Evolutionary conservation across 768 basidiomycete genomes (phyloP), one percentile per base, ranked within the genome.

Genomic region (Lentinula raphanica): DNA sequence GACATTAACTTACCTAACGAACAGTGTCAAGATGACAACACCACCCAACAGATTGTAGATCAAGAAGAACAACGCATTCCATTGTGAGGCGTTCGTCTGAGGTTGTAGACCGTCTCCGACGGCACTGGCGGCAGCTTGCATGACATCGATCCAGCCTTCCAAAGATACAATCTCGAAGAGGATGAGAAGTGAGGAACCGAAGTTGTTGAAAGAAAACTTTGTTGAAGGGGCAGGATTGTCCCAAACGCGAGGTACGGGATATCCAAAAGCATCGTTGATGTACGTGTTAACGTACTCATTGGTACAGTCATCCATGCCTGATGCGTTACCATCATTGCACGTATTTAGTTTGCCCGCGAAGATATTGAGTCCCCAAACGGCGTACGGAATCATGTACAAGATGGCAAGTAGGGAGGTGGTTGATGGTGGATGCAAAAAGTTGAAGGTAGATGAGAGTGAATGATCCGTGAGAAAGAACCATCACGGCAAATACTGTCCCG

Each of bases 131-230:
- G 87, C 88, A 25, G 87, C 79, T 36, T 72, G 74, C 88, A 97
- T 89, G 50, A 94, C 96, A 67, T 95, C 92, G n/a, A 91, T 82
- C 96, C 95, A 98, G 2, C 96, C 96, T 72, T 96, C 94, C 49
- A 97, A 74, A 0, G 94, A 96, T 23, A 98, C 92, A 63, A 96
- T 94, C 72, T 98, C 96, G 65, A 97, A 98, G 1, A 98, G 79
- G 66, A 98, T 97, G 54, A 98, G 80, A 39, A 98, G 75, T 0
- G 92, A 88, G 3, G 86, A 74, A 6, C 82, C 78, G 72, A 98
- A 98, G 13, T 76, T 84, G 71, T 98, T 95, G 67, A 98, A 98
- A 2, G 87, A 89, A 74, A 94, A 98, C 1, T 80, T 80, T 1
- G 90, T 92, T 19, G 87, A 88, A 5, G 87, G 87, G 0, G 85